Base-by-base conservation (phyloP, 306 rosid species). In the Glycine tomentella region DNA sequence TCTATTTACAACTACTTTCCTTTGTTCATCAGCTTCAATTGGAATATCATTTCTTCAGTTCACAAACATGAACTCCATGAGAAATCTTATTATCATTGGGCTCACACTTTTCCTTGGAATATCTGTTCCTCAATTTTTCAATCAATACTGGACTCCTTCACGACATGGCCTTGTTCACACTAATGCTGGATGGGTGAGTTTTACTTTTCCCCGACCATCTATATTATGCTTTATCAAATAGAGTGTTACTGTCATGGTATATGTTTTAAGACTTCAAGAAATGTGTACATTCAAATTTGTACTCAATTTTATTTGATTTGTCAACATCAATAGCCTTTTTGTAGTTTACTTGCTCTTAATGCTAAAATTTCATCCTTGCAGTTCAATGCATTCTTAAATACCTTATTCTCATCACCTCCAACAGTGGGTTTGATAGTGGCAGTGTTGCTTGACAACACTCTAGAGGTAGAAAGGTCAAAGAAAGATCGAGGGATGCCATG, bases 401-500 rank as follows among this genome's bases (percentile, higher is more conserved):
- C 98, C 25, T 81, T 93, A 71, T 95, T 95, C 95, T 85, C 97
- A 1, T 95, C 99, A 2, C 92, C 97, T 0, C 85, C 92, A 0
- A 95, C 93, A 0, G 98, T 95, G 15, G 93, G 96, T 6, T 86
- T 95, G 87, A 91, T 91, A 1, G 98, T 93, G 9, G 98, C 97
- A 20, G 98, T 91, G 78, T 88, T 95, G 76, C 94, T 95, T 2
- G 99, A 95, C 87, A 95, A 95, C 89, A 93, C 99, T 9, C 57
- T 91, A 46, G 97, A 95, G 61, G 98, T 95, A 3, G 94, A 95
- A 46, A 91, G 87, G 17, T 88, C 98, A 0, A 93, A 93, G 93
- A 95, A 90, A 76, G 99, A 95, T 56, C 80, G 98, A 62, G 99
- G 99, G 46, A 95, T 95, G 99, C 98, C 99, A n/a, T 95, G 99